Conservation (phyloP, 2,329 filamentous ascomycete species). For the Sclerotinia sclerotiorum region DNA sequence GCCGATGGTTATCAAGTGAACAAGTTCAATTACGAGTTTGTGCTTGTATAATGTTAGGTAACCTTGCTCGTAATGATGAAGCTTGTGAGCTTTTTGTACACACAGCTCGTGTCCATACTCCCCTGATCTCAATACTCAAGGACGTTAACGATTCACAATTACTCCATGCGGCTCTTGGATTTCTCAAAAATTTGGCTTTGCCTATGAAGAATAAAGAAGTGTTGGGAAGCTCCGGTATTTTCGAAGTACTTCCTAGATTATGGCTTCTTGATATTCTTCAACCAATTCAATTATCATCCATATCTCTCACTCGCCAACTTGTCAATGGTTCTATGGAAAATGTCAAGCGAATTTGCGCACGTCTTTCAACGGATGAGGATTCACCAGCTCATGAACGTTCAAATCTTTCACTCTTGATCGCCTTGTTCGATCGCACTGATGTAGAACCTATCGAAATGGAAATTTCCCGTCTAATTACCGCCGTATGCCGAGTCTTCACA, state of each 20-base stretch:
- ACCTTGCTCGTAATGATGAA: conserved; percentile 59
- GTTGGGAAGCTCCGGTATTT: conserved; percentile 49
- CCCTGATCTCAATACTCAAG: conserved; percentile 49
- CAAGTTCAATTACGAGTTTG: conserved; percentile 52
- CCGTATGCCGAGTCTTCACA: conserved; percentile 57
- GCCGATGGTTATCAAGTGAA: conserved; percentile 49
- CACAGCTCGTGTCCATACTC: conserved; percentile 46
- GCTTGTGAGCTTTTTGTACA: conserved; percentile 52
- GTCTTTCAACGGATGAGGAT: conserved; percentile 43
- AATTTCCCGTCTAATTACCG: conserved; percentile 53
- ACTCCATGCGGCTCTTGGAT: conserved; percentile 57
- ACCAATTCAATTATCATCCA: conserved; percentile 60
- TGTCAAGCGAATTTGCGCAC: conserved; percentile 50
- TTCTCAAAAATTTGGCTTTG: conserved; percentile 65
- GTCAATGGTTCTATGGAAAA: conserved; percentile 55
- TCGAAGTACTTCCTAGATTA: conserved; percentile 54
- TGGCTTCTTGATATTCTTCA: conserved; percentile 54
- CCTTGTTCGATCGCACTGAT: conserved; percentile 47
- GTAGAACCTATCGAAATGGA: conserved; percentile 59
- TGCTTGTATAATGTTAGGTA: conserved; percentile 61
- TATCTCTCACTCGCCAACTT: conserved; percentile 58
- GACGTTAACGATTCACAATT: conserved; percentile 50
- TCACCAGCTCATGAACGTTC: conserved; percentile 41
- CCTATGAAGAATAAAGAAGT: conserved; percentile 53
- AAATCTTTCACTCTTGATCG: conserved; percentile 44